Base-by-base conservation (phyloP, 2,329 filamentous ascomycete genomes). In the Ophiostoma triangulosporum region DNA sequence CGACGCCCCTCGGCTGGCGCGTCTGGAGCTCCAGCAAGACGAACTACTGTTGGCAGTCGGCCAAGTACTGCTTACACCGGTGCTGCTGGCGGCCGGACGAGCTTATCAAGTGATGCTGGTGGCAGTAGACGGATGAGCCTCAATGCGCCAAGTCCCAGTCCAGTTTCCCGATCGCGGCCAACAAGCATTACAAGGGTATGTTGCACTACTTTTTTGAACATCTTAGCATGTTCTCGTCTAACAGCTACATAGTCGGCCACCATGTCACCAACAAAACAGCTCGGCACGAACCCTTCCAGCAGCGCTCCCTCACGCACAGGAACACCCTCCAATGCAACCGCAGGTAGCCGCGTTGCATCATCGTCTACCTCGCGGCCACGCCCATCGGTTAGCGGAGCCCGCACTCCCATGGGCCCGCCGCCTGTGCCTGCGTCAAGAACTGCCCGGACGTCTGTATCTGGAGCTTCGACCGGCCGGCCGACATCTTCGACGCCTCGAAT, bases 211-310 rank as follows among this genome's bases (percentile, higher is more conserved):
- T 24, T 1, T 14, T 29, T 17, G 3, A 20, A 43, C 9, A 24
- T 4, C 20, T 3, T 9, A 9, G 35, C 3, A 24, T 7, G 15
- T 43, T 43, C 14, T 14, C 12, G 8, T 4, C 51, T 51, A 48
- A 48, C 33, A 20, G 3, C 12, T 6, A n/a, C 17, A 27, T 63
- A 89, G 81, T 88, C 84, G 55, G 86, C 87, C 2, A 83, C 79
- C 0, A 90, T 87, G 62, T 90, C 86, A 1, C 87, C 87, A 1
- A 87, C 84, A 3, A 93, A 93, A 64, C 84, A 86, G 61, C 66
- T 86, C 46, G 73, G 67, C 35, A 73, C 80, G 1, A 68, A 69
- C 3, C 64, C 70, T 6, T 77, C 81, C 1, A 82, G 77, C 60
- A 66, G 74, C 5, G 70, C 74, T 2, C 77, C 74, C 1, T 83